Conservation (phyloP, 2,329 filamentous ascomycete species). For the Fusarium sacchari region DNA sequence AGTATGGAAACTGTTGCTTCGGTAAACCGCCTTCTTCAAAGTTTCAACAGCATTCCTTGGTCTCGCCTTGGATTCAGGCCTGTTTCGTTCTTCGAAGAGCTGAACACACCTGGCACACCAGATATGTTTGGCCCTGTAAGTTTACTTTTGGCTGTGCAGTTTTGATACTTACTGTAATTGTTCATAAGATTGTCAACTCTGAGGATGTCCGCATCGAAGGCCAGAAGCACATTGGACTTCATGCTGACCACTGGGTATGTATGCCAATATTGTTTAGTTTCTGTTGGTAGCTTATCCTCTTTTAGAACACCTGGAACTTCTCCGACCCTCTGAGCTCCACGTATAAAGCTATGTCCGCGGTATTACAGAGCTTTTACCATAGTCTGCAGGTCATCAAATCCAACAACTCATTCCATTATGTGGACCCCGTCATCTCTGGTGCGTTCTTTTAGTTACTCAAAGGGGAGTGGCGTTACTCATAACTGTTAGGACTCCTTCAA, state of each 20-base stretch:
- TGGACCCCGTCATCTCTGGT: background rate
- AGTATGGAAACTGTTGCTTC: background rate
- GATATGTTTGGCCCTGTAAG: background rate
- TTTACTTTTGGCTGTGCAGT: too few species aligned
- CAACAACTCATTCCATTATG: background rate
- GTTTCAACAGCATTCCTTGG: background rate
- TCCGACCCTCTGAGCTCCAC: background rate
- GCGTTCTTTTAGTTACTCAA: background rate
- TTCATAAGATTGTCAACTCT: background rate
- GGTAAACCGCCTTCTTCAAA: background rate
- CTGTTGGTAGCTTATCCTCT: too few species aligned
- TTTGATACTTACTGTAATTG: too few species aligned
- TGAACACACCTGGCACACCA: background rate
- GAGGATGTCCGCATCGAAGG: background rate
- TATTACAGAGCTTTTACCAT: background rate
- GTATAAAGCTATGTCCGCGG: background rate
- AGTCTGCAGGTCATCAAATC: accelerated
- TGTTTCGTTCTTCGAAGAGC: background rate
- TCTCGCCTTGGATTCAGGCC: background rate
- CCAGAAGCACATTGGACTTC: background rate
- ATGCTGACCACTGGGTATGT: background rate
- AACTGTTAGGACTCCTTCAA: background rate
- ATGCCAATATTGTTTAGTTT: too few species aligned
- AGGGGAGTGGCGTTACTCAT: background rate
- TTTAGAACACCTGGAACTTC: background rate